Conservation (phyloP, 2,329 filamentous ascomycete species). For the Monilinia aucupariae region DNA sequence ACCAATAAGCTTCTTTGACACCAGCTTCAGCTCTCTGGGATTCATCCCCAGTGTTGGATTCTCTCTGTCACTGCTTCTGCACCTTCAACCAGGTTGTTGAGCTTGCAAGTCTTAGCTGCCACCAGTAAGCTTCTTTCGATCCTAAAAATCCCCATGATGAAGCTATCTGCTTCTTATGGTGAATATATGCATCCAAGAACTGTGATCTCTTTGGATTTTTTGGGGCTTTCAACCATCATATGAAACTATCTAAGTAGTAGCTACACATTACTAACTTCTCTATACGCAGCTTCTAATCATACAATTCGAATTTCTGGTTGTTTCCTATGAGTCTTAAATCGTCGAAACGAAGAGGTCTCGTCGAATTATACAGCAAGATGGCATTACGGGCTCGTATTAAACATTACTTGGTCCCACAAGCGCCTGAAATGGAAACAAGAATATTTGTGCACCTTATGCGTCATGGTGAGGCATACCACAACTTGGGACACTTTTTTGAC, state of each 20-base stretch:
- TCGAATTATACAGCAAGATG: background rate
- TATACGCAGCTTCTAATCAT: background rate
- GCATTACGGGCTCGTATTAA: background rate
- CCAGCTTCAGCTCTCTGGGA: background rate
- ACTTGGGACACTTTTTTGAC: background rate
- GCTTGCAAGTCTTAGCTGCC: background rate
- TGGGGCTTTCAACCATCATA: background rate
- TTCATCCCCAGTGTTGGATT: background rate
- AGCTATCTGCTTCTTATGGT: background rate
- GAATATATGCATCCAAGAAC: background rate
- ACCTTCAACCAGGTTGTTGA: background rate
- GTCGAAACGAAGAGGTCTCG: no score
- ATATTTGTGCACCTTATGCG: conserved; percentile 2
- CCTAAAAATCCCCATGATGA: no score
- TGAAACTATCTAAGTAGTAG: background rate
- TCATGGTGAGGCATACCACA: conserved; percentile 12
- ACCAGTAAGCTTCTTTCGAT: background rate
- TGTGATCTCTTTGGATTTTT: background rate
- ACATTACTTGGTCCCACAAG: background rate
- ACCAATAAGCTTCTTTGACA: background rate
- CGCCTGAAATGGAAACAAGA: background rate
- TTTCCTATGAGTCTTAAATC: background rate
- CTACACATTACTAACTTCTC: background rate
- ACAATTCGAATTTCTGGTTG: background rate
- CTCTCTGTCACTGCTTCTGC: background rate